A percentile compares a stretch with the other conserved stretches of the same genome.
phyloP scores from a whole-genome alignment of 495 filamentous ascomycete genomes.

The Hypomontagnella monticulosa region DNA sequence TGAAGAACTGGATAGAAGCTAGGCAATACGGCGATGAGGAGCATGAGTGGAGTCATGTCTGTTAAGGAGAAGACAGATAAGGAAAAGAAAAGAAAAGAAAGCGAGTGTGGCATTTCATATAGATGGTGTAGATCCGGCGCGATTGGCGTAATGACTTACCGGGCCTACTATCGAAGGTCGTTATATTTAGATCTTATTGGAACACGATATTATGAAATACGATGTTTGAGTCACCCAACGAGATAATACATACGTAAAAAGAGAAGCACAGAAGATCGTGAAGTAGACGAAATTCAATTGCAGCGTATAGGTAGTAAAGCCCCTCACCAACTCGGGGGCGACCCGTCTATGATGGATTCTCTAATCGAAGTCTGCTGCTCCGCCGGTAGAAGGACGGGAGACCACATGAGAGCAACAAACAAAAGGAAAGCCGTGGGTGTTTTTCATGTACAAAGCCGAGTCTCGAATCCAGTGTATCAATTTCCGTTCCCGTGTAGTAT shows the following conservation, averaged over 20 bases:
- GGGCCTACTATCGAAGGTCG: slow-evolving; percentile 19
- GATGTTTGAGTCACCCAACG: not conserved
- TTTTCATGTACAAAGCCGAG: slow-evolving; percentile 40
- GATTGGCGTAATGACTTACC: slow-evolving; percentile 34
- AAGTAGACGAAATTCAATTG: slow-evolving; percentile 33
- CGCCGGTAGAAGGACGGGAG: slow-evolving; percentile 14
- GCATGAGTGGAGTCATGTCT: slow-evolving; percentile 78
- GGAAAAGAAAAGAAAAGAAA: slow-evolving; percentile 1
- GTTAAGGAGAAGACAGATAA: slow-evolving; percentile 35
- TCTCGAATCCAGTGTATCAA: slow-evolving; percentile 19
- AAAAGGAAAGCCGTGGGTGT: slow-evolving; percentile 29
- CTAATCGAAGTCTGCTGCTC: slow-evolving; percentile 29
- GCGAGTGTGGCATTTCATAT: slow-evolving; percentile 18
- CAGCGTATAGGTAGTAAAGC: slow-evolving; percentile 28
- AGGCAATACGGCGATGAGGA: slow-evolving; percentile 94
- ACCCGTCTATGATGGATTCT: slow-evolving; percentile 42
- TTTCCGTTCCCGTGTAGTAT: slow-evolving; percentile 14
- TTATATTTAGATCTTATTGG: slow-evolving; percentile 16
- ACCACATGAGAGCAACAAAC: slow-evolving; percentile 11
- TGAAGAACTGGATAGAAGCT: slow-evolving; percentile 96
- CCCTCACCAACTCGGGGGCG: slow-evolving; percentile 29
- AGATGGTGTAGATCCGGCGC: slow-evolving; percentile 29
- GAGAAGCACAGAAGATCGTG: not conserved
- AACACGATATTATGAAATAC: not conserved
- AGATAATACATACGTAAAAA: not conserved